Conservation (phyloP, 768 basidiomycete species). For the Cystobasidium tubakii region DNA sequence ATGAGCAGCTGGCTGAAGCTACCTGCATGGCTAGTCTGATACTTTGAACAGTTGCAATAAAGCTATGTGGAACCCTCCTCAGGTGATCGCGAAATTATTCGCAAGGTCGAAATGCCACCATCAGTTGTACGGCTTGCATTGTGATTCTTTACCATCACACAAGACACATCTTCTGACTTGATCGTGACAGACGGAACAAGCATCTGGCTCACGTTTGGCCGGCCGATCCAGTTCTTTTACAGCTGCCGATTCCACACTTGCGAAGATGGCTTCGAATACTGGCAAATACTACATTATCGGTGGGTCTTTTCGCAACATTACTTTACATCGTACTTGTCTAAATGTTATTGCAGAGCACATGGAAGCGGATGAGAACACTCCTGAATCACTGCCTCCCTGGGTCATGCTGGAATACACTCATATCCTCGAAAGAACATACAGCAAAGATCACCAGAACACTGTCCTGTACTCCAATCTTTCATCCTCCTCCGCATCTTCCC, state of each 20-base stretch:
- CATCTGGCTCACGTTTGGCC: too few species aligned
- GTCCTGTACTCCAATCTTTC: slow-evolving; percentile 86
- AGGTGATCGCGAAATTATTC: not conserved
- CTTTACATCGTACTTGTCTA: not conserved
- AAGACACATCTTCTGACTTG: too few species aligned
- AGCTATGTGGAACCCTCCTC: too few species aligned
- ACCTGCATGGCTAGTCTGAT: not conserved
- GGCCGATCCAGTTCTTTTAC: not conserved
- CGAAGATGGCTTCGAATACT: slow-evolving; percentile 1
- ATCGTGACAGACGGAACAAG: too few species aligned
- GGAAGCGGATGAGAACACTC: slow-evolving; percentile 80
- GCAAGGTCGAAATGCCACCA: too few species aligned
- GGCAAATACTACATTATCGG: slow-evolving; percentile 20
- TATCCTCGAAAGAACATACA: slow-evolving; percentile 20
- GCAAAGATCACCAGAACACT: slow-evolving; percentile 60
- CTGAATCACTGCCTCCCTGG: slow-evolving; percentile 64
- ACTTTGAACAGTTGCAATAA: too few species aligned
- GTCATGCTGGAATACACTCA: slow-evolving; percentile 75
- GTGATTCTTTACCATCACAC: too few species aligned
- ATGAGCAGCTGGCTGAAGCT: not conserved
- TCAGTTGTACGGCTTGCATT: too few species aligned
- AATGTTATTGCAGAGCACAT: slow-evolving; percentile 65
- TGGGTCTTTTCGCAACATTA: too few species aligned
- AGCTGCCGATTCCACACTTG: not conserved
- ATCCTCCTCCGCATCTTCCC: slow-evolving; percentile 58